A percentile compares a stretch with the other conserved stretches of the same genome.
Evolutionary conservation across 2,329 filamentous ascomycete genomes (phyloP).

Genomic region (Capronia americana): DNA sequence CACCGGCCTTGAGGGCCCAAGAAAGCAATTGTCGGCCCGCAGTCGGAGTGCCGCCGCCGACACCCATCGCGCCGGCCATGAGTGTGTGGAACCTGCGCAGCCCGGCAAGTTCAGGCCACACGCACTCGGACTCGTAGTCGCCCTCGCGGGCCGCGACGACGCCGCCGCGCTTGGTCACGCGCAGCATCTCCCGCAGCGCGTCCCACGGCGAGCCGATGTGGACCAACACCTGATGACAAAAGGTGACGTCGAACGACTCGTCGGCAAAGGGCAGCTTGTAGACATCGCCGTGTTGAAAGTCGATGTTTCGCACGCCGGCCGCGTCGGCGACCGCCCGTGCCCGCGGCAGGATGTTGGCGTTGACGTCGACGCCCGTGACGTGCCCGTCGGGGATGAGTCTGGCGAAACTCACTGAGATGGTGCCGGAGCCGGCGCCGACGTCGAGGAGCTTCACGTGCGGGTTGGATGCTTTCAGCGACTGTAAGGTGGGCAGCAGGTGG

Average conservation of each 20-base stretch:
- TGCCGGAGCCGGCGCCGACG: slow-evolving; percentile 58
- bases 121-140: slow-evolving; percentile 45
- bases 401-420: slow-evolving; percentile 56
- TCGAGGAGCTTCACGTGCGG: slow-evolving; percentile 50
- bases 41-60: slow-evolving; percentile 36
- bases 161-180: slow-evolving; percentile 54
- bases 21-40: slow-evolving; percentile 42
- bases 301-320: slow-evolving; percentile 42
- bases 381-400: slow-evolving; percentile 50
- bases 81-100: slow-evolving; percentile 42
- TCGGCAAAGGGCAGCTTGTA: slow-evolving; percentile 50
- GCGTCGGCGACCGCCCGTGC: slow-evolving; percentile 42
- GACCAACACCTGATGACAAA: slow-evolving; percentile 52
- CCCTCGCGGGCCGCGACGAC: slow-evolving; percentile 47
- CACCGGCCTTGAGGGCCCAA: slow-evolving; percentile 38
- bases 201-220: slow-evolving; percentile 46
- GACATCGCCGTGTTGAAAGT: slow-evolving; percentile 47
- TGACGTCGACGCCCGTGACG: slow-evolving; percentile 52
- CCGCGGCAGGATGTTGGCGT: slow-evolving; percentile 44
- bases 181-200: slow-evolving; percentile 32
- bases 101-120: slow-evolving; percentile 42
- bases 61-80: slow-evolving; percentile 36
- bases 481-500: slow-evolving; percentile 48
- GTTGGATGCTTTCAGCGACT: slow-evolving; percentile 41
- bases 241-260: slow-evolving; percentile 53